These are phyloP conservation scores for Fusarium camptoceras DNA, from an alignment of 2,329 filamentous ascomycete genomes.

Conservation along the genomic window DNA sequence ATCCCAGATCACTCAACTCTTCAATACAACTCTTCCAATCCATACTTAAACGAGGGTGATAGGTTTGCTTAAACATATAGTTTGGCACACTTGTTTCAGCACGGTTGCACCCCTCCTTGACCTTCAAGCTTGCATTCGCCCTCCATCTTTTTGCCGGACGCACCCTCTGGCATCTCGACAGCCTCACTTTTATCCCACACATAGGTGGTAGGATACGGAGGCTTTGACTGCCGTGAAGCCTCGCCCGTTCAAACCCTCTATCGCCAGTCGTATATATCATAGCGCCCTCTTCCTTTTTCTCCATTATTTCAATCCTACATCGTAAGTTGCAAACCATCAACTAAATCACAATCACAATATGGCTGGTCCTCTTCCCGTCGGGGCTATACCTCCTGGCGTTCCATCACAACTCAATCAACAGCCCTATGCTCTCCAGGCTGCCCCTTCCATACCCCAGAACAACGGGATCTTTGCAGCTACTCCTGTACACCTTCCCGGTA, in stretches of 20 bases:
- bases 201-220: background rate
- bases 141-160: constrained; percentile 31
- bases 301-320: background rate
- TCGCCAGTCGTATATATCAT: constrained; percentile 32
- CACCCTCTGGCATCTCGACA: constrained; percentile 33
- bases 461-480: constrained; percentile 8
- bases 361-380: constrained; percentile 10
- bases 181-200: constrained; percentile 36
- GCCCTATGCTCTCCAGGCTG: constrained; percentile 7
- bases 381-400: constrained; percentile 21
- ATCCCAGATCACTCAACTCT: background rate
- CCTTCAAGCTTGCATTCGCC: constrained; percentile 24
- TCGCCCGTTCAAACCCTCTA: background rate
- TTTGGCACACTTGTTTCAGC: constrained; percentile 7
- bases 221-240: background rate
- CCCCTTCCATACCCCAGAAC: constrained; percentile 7
- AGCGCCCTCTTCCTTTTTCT: constrained; percentile 18
- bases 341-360: constrained; percentile 23
- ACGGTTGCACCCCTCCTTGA: constrained; percentile 18
- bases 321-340: constrained; percentile 7
- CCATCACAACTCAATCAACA: constrained; percentile 19
- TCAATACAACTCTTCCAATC: constrained; percentile 1
- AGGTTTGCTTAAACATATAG: background rate
- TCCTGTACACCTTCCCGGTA: constrained; percentile 16
- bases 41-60: constrained; percentile 2